These are phyloP conservation scores for Exophiala alcalophila DNA, from an alignment of 2,329 filamentous ascomycete genomes.

Conservation along the genomic window DNA sequence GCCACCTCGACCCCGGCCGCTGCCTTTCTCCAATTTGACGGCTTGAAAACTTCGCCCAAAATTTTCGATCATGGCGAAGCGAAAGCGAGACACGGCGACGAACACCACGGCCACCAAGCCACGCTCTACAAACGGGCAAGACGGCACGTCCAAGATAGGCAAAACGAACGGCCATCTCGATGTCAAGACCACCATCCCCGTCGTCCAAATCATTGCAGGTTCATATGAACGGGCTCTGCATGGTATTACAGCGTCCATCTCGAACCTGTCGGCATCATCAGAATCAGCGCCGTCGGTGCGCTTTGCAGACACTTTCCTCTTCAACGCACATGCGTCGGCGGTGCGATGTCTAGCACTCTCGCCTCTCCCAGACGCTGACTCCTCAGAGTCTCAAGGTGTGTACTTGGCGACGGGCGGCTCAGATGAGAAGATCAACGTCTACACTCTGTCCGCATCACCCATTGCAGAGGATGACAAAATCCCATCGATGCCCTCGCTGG, in stretches of 20 bases:
- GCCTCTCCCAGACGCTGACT: conserved; percentile 59
- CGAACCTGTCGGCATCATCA: conserved; percentile 32
- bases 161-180: conserved; percentile 34
- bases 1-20: neutral
- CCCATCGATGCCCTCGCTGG: conserved; percentile 62
- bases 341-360: conserved; percentile 88
- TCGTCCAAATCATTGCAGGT: conserved; percentile 81
- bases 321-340: conserved; percentile 87
- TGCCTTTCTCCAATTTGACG: conserved; percentile 10
- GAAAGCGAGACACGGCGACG: conserved; percentile 41
- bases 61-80: conserved; percentile 40
- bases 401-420: conserved; percentile 88
- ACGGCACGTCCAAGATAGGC: conserved; percentile 26
- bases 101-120: neutral
- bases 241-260: conserved; percentile 76
- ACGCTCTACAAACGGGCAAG: conserved; percentile 17
- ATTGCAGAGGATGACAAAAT: conserved; percentile 55
- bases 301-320: conserved; percentile 91
- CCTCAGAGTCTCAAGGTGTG: conserved; percentile 66
- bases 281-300: conserved; percentile 46
- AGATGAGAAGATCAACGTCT: conserved; percentile 93
- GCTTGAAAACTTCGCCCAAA: conserved; percentile 6
- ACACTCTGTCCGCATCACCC: conserved; percentile 74
- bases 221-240: conserved; percentile 94
- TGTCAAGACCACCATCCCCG: conserved; percentile 44